Conservation (phyloP, 495 filamentous ascomycete species). For the Hyaloscypha variabilis region DNA sequence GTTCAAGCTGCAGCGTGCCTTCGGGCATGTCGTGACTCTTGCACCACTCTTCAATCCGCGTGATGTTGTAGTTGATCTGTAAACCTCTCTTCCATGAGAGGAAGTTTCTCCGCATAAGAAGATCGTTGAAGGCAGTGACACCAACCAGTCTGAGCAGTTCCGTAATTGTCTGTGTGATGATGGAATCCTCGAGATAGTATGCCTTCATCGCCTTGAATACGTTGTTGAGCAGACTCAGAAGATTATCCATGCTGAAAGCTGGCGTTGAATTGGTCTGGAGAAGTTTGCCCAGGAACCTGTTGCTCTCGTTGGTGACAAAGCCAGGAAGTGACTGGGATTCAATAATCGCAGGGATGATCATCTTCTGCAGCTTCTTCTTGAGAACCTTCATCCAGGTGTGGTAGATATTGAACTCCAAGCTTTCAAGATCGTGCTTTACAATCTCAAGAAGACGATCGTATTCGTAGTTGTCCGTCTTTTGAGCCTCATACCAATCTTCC, state of each 20-base stretch:
- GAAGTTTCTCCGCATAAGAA: constrained; percentile 97
- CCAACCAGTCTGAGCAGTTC: constrained; percentile 93
- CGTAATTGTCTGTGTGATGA: constrained; percentile 92
- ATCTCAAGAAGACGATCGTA: constrained; percentile 98
- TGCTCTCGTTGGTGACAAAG: constrained; percentile 98
- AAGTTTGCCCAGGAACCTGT: constrained; percentile 96
- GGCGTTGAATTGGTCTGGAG: constrained; percentile 84
- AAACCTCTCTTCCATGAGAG: constrained; percentile 98
- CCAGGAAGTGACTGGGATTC: constrained; percentile 97
- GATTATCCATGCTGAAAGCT: constrained; percentile 98
- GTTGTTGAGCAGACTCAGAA: constrained; percentile 93
- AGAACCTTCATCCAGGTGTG: constrained; percentile 99
- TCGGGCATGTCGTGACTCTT: constrained; percentile 99
- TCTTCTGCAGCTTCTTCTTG: constrained; percentile 98
- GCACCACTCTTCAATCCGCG: constrained; percentile 99
- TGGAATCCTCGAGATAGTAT: constrained; percentile 94
- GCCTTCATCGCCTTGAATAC: constrained; percentile 98
- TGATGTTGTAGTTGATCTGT: constrained; percentile 99
- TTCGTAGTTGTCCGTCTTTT: constrained; percentile 99
- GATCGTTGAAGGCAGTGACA: constrained; percentile 98
- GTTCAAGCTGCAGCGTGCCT: constrained; percentile 95
- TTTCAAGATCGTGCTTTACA: constrained; percentile 98
- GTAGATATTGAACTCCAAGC: constrained; percentile 99
- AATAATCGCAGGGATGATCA: constrained; percentile 99
- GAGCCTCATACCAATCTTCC: constrained; percentile 98